phyloP scores from a whole-genome alignment of 1,284 basidiomycete species.

The Trichosporon coremiiforme region DNA sequence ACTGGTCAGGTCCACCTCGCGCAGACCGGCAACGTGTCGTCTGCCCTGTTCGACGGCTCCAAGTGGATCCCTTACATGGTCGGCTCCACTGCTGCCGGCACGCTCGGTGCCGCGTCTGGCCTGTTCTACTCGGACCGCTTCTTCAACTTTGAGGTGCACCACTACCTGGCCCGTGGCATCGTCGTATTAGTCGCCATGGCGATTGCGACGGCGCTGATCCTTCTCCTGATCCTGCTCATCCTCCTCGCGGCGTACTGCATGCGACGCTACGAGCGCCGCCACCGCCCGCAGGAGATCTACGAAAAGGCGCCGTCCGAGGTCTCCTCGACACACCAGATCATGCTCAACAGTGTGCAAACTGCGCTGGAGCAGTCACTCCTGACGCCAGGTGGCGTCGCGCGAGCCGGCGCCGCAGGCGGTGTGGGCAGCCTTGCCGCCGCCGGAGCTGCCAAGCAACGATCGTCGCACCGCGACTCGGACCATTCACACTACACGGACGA shows the following conservation, averaged over 20 bases:
- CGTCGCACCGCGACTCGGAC: neutral
- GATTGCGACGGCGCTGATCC: conserved; percentile 91
- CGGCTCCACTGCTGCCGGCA: conserved; percentile 68
- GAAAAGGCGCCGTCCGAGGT: conserved; percentile 67
- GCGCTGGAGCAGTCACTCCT: conserved; percentile 61
- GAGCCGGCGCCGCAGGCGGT: conserved; percentile 38
- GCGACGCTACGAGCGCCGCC: conserved; percentile 61
- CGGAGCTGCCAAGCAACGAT: conserved; percentile 19
- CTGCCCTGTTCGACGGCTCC: conserved; percentile 84
- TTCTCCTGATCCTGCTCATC: conserved; percentile 87
- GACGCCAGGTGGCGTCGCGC: conserved; percentile 5
- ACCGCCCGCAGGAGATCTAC: conserved; percentile 58
- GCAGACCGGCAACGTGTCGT: conserved; percentile 74
- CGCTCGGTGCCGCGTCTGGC: conserved; percentile 71
- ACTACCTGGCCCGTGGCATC: conserved; percentile 83
- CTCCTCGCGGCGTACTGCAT: conserved; percentile 68
- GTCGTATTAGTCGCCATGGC: conserved; percentile 97
- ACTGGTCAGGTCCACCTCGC: conserved; percentile 74
- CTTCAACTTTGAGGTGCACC: conserved; percentile 71
- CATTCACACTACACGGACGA: conserved; percentile 16
- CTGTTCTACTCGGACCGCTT: conserved; percentile 77
- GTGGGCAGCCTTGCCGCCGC: conserved; percentile 41
- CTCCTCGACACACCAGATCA: conserved; percentile 67
- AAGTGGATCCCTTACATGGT: conserved; percentile 81
- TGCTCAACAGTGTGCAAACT: conserved; percentile 80